These are phyloP conservation scores for Cicer cuneatum DNA, from an alignment of 306 rosid species.

Conservation along the genomic window DNA sequence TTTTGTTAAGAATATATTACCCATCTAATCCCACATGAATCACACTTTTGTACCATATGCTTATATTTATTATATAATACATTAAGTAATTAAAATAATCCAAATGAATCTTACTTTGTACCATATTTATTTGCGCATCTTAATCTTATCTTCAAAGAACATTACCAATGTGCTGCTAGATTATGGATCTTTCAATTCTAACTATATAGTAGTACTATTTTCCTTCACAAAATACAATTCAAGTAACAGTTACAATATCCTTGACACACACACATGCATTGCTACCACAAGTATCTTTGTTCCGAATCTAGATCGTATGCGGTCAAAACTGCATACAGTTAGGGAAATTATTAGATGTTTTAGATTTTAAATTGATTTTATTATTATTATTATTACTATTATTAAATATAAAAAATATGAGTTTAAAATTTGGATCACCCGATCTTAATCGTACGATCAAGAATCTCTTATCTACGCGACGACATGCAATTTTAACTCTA, in stretches of 20 bases:
- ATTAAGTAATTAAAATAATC: conserved; percentile 42
- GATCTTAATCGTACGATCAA: too few relatives aligned
- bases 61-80: conserved; percentile 34
- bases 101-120: conserved; percentile 41
- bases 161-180: conserved; percentile 37
- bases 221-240: neutral
- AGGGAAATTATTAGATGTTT: too few relatives aligned
- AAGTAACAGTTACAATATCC: neutral
- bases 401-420: too few relatives aligned
- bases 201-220: neutral
- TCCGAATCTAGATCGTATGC: too few relatives aligned
- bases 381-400: too few relatives aligned
- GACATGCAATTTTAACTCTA: too few relatives aligned
- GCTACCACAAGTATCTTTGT: neutral
- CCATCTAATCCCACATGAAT: conserved; percentile 59
- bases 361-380: too few relatives aligned
- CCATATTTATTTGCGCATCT: conserved; percentile 42
- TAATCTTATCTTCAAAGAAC: conserved; percentile 53
- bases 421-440: too few relatives aligned
- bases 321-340: too few relatives aligned
- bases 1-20: conserved; percentile 46
- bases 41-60: conserved; percentile 46
- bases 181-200: conserved; percentile 42
- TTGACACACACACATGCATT: neutral
- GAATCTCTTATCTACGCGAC: too few relatives aligned